These are phyloP conservation scores for Wickerhamomyces ciferrii DNA, from an alignment of 805 yeast species.

Conservation along the genomic window DNA sequence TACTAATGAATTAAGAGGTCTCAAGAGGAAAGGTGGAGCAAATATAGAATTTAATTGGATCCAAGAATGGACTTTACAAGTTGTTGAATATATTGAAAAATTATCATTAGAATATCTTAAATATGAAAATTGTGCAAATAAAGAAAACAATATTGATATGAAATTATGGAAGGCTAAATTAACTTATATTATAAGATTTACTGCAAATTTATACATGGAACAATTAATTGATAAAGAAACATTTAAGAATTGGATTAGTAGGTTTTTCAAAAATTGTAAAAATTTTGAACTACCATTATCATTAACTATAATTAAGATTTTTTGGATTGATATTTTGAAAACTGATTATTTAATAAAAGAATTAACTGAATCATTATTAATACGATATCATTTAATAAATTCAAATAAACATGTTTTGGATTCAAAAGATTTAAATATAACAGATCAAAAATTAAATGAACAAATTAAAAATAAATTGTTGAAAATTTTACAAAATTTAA, in stretches of 20 bases:
- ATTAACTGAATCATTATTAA: constrained; percentile 53
- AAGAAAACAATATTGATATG: constrained; percentile 21
- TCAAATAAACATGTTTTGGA: constrained; percentile 27
- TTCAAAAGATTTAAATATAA: constrained; percentile 29
- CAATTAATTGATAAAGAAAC: constrained; percentile 55
- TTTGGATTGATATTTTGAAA: constrained; percentile 65
- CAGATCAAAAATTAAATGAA: constrained; percentile 28
- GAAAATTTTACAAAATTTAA: constrained; percentile 20
- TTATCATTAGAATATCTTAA: constrained; percentile 24
- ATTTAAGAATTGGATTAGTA: constrained; percentile 61
- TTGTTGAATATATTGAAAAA: constrained; percentile 50
- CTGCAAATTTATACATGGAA: constrained; percentile 65
- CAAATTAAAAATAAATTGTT: constrained; percentile 23
- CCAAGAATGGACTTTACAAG: constrained; percentile 87
- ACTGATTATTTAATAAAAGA: constrained; percentile 58
- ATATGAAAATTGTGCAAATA: constrained; percentile 23
- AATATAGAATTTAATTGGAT: constrained; percentile 61
- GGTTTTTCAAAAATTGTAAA: constrained; percentile 39
- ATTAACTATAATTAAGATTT: constrained; percentile 51
- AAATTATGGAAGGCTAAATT: constrained; percentile 47
- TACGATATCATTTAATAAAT: constrained; percentile 36
- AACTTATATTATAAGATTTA: constrained; percentile 53
- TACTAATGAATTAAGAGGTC: constrained; percentile 63
- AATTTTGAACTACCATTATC: constrained; percentile 39
- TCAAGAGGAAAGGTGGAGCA: constrained; percentile 42